Percentiles rank a stretch among this genome's conserved stretches.
Conservation (phyloP, 108 stramenopile genomes). For the Fragilariopsis cylindrus region DNA sequence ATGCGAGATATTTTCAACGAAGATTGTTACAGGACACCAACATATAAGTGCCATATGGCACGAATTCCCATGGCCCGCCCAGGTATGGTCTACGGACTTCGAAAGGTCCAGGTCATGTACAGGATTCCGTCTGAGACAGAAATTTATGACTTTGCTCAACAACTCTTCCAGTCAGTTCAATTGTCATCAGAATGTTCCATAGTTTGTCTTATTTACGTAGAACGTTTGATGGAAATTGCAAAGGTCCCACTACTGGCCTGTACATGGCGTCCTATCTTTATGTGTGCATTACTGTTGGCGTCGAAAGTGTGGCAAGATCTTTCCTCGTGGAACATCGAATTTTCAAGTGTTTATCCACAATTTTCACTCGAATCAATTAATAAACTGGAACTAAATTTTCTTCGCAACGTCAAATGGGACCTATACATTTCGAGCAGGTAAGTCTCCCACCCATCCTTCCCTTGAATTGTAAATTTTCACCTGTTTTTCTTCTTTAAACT, state of each 20-base stretch:
- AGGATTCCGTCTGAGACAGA: constrained; percentile 77
- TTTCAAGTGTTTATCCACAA: constrained; percentile 94
- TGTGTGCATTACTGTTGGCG: constrained; percentile 95
- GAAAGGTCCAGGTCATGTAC: constrained; percentile 63
- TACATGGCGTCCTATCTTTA: constrained; percentile 96
- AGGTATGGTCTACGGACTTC: constrained; percentile 69
- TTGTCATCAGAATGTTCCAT: constrained; percentile 97
- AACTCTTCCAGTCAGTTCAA: constrained; percentile 91
- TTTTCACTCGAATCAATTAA: constrained; percentile 92
- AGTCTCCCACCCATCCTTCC: background rate
- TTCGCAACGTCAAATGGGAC: constrained; percentile 93
- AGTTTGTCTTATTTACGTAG: constrained; percentile 97
- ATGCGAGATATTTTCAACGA: constrained; percentile 79
- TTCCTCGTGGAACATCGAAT: constrained; percentile 97
- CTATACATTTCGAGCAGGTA: constrained; percentile 91
- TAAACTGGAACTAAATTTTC: constrained; percentile 84
- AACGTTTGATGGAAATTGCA: constrained; percentile 92
- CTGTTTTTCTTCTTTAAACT: background rate
- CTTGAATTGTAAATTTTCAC: background rate
- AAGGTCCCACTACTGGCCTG: constrained; percentile 89
- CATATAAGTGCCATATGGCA: constrained; percentile 81
- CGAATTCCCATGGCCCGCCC: constrained; percentile 83
- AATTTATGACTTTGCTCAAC: constrained; percentile 89
- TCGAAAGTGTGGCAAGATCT: constrained; percentile 99
- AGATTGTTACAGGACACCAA: constrained; percentile 66